Evolutionary conservation across 2,329 filamentous ascomycete genomes (phyloP), one percentile per base, ranked within the genome.

Genomic region (Camillea tinctor): DNA sequence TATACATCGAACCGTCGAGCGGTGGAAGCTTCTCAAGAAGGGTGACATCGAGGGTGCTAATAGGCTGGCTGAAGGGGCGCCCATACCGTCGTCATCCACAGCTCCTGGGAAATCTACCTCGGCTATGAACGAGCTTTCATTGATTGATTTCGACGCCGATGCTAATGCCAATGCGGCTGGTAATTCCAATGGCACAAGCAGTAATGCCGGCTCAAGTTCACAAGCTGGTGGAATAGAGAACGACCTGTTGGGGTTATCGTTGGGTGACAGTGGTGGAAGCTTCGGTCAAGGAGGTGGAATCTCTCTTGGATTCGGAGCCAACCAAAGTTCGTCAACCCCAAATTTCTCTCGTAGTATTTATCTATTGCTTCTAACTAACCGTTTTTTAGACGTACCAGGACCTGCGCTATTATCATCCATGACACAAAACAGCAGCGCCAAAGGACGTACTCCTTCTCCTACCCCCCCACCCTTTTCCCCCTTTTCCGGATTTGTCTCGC

Each of bases 1-100:
- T 77, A 99, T 99, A 84, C 92, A 98, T 73, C 88, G 94, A 64
- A 99, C 95, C 1, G 92, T 98, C 58, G 92, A 98, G 77, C 83
- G 95, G 65, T 99, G 98, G 76, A 96, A 92, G 81, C 80, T 98
- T 58, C 88, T 98, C 76, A 99, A 97, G 81, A 96, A 95, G 79
- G 95, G 95, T 21, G 93, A 99, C 71, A 75, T 96, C 51, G 92
- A 93, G 67, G 92, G 81, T 11, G 92, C 95, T 17, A 87, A 89
- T 65, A 91, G 88, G 74, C 90, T 98, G 66, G 92, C 92, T 6
- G 88, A 91, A 71, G 92, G 93, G 24, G 93, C 90, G 15, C 82
- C 81, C 6, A 62, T 75, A 22, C 67, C 73, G 15, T 61, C 67
- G 15, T 15, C 69, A 7, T 71, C 69, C 3, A 36, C 60, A 8